A percentile compares a stretch with the other conserved stretches of the same genome.
Conservation (phyloP, 768 basidiomycete species). For the Mycena maculata region DNA sequence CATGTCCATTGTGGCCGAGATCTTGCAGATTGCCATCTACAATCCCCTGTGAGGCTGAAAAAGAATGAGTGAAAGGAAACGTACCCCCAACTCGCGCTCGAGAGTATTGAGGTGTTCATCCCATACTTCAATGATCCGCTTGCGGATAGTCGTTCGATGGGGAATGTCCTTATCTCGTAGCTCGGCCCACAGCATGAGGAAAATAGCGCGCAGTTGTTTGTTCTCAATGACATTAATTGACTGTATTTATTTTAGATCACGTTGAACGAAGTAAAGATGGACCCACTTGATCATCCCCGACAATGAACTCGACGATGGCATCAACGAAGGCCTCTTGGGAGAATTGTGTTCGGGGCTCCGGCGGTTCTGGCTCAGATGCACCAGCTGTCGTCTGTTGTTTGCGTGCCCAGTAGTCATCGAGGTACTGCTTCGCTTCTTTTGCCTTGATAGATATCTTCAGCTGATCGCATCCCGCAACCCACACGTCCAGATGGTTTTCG, state of each 20-base stretch:
- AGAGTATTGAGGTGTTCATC: conserved; percentile 40
- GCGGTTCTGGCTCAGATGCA: background rate
- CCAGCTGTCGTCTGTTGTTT: background rate
- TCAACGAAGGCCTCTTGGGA: conserved; percentile 44
- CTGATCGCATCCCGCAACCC: conserved; percentile 38
- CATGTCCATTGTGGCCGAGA: conserved; percentile 50
- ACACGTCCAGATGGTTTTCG: conserved; percentile 33
- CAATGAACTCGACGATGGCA: conserved; percentile 42
- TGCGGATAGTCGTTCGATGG: conserved; percentile 39
- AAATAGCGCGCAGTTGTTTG: conserved; percentile 29
- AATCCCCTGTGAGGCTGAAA: background rate
- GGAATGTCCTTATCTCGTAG: conserved; percentile 48
- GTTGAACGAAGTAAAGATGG: background rate
- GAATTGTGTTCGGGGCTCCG: conserved; percentile 20
- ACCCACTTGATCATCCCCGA: conserved; percentile 44
- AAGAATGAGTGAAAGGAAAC: background rate
- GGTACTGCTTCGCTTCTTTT: conserved; percentile 15
- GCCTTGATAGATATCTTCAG: conserved; percentile 34
- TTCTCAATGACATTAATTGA: conserved; percentile 35
- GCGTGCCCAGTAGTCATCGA: conserved; percentile 17
- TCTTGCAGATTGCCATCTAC: conserved; percentile 45
- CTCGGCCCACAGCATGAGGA: conserved; percentile 41
- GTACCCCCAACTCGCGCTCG: conserved; percentile 36
- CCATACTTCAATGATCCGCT: conserved; percentile 39
- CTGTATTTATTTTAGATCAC: conserved; percentile 2